Conservation (phyloP, 805 yeast genomes). For the Naumovozyma dairenensis region DNA sequence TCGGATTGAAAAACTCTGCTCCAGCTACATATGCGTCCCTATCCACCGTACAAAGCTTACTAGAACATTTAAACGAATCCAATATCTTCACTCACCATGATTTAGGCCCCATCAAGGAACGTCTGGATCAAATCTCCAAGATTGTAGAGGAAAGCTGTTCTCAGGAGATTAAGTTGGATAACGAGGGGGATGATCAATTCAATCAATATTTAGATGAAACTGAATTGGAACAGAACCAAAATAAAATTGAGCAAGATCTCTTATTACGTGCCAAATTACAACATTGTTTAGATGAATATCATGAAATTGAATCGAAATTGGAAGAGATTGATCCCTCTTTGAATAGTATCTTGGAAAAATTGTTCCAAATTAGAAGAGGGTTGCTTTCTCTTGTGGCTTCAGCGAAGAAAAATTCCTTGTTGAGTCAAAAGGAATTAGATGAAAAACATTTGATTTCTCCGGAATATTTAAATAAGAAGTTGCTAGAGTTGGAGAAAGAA, state of each 20-base stretch:
- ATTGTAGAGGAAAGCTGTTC: constrained; percentile 41
- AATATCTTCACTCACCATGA: constrained; percentile 80
- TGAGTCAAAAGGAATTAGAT: constrained; percentile 4
- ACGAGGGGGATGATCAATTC: constrained; percentile 10
- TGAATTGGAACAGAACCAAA: constrained; percentile 27
- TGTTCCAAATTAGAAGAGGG: constrained; percentile 54
- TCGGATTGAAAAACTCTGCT: constrained; percentile 81
- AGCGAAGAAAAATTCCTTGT: constrained; percentile 16
- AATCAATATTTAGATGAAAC: constrained; percentile 13
- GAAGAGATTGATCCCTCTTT: constrained; percentile 44
- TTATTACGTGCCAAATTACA: constrained; percentile 57
- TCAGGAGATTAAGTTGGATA: constrained; percentile 5
- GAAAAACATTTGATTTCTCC: constrained; percentile 11
- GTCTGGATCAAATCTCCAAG: constrained; percentile 58
- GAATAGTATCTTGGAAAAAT: constrained; percentile 43
- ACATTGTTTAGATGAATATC: constrained; percentile 50
- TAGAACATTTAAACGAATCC: constrained; percentile 74
- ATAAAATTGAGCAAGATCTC: constrained; percentile 47
- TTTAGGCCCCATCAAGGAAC: constrained; percentile 60
- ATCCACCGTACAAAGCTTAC: constrained; percentile 72
- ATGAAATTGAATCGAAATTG: constrained; percentile 46
- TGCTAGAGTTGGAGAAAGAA: constrained; percentile 29
- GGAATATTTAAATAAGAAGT: constrained; percentile 23
- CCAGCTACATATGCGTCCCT: constrained; percentile 91
- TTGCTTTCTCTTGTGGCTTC: constrained; percentile 44